Evolutionary conservation across 495 filamentous ascomycete genomes (phyloP).

Genomic region (Evernia prunastri): DNA sequence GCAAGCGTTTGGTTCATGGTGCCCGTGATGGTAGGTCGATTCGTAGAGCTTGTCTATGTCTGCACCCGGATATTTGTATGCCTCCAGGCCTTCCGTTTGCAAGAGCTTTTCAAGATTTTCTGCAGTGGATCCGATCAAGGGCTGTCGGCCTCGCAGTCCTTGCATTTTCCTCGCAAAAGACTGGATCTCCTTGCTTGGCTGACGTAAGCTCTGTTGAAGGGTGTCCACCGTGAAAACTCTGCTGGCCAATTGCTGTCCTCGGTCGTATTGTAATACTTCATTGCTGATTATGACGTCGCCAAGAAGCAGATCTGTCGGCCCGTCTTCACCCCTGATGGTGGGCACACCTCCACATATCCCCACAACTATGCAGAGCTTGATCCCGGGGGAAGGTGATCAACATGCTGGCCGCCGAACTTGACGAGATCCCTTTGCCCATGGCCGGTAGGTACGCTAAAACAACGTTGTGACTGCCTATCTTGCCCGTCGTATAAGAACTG

Average conservation of each 20-base stretch:
- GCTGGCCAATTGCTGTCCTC: constrained; percentile 32
- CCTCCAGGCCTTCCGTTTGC: too few relatives aligned
- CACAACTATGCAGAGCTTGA: constrained; percentile 30
- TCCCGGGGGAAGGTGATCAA: constrained; percentile 21
- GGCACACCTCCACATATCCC: constrained; percentile 33
- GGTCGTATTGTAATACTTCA: constrained; percentile 35
- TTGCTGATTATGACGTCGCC: constrained; percentile 44
- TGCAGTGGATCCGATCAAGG: constrained; percentile 6
- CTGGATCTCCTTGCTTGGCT: constrained; percentile 32
- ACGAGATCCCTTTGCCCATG: constrained; percentile 28
- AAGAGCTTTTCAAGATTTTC: too few relatives aligned
- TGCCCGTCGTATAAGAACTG: constrained; percentile 31
- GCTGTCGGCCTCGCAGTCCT: constrained; percentile 4
- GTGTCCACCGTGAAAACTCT: constrained; percentile 31
- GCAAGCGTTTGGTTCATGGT: constrained; percentile 16
- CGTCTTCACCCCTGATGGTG: constrained; percentile 11
- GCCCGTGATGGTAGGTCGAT: constrained; percentile 25
- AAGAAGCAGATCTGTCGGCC: constrained; percentile 30
- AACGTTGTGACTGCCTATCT: constrained; percentile 31
- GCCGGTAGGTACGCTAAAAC: constrained; percentile 28
- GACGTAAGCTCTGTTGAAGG: constrained; percentile 28
- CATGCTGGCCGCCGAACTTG: constrained; percentile 24
- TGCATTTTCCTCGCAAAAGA: constrained; percentile 22
- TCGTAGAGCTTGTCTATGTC: constrained; percentile 23
- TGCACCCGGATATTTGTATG: constrained; percentile 21